Base-by-base conservation (phyloP, 2,329 filamentous ascomycete species). In the Emergomyces orientalis region DNA sequence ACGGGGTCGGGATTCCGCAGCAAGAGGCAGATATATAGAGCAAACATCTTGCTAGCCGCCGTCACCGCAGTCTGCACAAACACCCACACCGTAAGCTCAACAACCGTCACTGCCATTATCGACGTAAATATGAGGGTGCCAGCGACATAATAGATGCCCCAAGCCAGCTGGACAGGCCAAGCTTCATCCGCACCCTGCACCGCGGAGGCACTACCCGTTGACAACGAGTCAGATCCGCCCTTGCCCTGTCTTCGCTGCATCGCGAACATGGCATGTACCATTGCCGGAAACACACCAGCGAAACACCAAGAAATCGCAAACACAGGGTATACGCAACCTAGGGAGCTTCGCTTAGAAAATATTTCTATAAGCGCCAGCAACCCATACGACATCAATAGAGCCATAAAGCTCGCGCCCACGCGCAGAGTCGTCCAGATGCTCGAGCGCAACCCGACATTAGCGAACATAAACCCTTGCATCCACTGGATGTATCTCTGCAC, bases 101-200 rank as follows among this genome's bases (percentile, higher is more conserved):
- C 57, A 19, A 73, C 71, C 2, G 71, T 71, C 3, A 75, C 72
- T 4, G 71, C 67, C 72, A 74, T 74, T 43, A 75, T 73, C 56
- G 68, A 70, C 3, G 69, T 72, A 45, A 67, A 74, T 7, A 74
- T 59, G 54, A 75, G 62, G 25, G 70, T 73, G 4, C 73, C 73
- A 2, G 69, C 70, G 41, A 69, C 71, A 60, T 74, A 73, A 61
- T 73, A 74, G 8, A 74, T 56, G 7, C 67, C 70, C 72, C 72
- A 74, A 2, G 66, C 55, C 54, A 75, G 64, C 59, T 74, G 72
- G 13, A 72, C 69, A 3, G 69, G 65, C 70, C 69, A 74, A 11
- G 65, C 66, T 63, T 71, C 67, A 17, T 70, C 69, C 8, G 66
- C 67, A 17, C 71, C 72, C 41, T 70, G 72, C 4, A 73, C 62